phyloP scores from a whole-genome alignment of 805 yeast species.

The Ogataea paradorogensis region DNA sequence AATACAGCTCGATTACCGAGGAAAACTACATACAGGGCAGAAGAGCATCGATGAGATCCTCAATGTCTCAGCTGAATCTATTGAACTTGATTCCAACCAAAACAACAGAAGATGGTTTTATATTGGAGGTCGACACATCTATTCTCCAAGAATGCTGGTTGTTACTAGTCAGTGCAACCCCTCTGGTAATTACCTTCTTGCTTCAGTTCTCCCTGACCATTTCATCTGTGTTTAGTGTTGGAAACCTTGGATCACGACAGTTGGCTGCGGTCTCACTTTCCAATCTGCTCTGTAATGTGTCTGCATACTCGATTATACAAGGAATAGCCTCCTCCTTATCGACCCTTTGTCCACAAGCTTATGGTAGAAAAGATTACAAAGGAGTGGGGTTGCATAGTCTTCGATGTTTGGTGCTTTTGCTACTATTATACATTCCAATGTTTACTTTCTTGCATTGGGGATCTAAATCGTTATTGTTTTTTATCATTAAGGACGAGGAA shows the following conservation, averaged over 20 bases:
- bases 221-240: slow-evolving; percentile 53
- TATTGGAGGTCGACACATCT: slow-evolving; percentile 42
- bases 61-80: slow-evolving; percentile 12
- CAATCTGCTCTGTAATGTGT: slow-evolving; percentile 53
- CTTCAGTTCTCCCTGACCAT: slow-evolving; percentile 53
- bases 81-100: slow-evolving; percentile 24
- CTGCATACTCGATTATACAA: slow-evolving; percentile 54
- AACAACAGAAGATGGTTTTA: slow-evolving; percentile 24
- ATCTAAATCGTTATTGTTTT: slow-evolving; percentile 28
- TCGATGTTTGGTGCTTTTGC: slow-evolving; percentile 47
- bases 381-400: slow-evolving; percentile 51
- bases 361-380: slow-evolving; percentile 49
- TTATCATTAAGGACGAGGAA: slow-evolving; percentile 44
- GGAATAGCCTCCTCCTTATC: slow-evolving; percentile 58
- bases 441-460: slow-evolving; percentile 43
- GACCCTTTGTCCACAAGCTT: slow-evolving; percentile 60
- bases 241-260: slow-evolving; percentile 57
- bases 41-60: slow-evolving; percentile 29
- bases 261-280: slow-evolving; percentile 60
- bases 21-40: slow-evolving; percentile 26
- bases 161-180: slow-evolving; percentile 43
- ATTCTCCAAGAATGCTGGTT: slow-evolving; percentile 37
- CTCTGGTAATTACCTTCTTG: slow-evolving; percentile 52
- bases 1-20: slow-evolving; percentile 25
- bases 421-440: slow-evolving; percentile 36